Percentiles rank a stretch among this genome's conserved stretches.
These are phyloP conservation scores for Sclerotinia trifoliorum DNA, from an alignment of 2,329 filamentous ascomycete species.

Conservation along the genomic window DNA sequence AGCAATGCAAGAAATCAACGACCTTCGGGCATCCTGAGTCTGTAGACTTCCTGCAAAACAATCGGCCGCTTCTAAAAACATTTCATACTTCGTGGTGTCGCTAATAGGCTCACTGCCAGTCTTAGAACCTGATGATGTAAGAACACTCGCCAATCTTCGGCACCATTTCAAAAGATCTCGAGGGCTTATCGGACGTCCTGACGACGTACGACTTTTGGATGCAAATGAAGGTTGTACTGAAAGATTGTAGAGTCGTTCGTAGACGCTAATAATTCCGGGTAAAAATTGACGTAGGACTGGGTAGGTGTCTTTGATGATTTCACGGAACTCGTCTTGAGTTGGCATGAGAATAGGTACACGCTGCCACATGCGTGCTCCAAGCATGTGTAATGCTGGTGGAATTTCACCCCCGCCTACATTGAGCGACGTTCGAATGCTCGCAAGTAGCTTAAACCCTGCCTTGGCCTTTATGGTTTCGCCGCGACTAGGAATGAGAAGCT, in stretches of 20 bases:
- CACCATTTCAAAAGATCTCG: slow-evolving; percentile 93
- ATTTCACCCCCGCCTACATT: slow-evolving; percentile 67
- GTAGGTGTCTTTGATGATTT: slow-evolving; percentile 70
- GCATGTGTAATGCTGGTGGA: slow-evolving; percentile 64
- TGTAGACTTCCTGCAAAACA: slow-evolving; percentile 84
- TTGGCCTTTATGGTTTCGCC: slow-evolving; percentile 82
- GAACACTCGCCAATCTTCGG: slow-evolving; percentile 65
- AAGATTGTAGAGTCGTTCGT: slow-evolving; percentile 52
- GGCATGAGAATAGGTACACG: slow-evolving; percentile 68
- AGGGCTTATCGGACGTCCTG: slow-evolving; percentile 58
- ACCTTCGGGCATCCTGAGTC: slow-evolving; percentile 57
- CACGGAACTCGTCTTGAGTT: slow-evolving; percentile 65
- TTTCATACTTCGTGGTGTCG: slow-evolving; percentile 73
- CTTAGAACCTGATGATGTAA: slow-evolving; percentile 60
- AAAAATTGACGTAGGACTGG: slow-evolving; percentile 65
- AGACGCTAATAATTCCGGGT: slow-evolving; percentile 58
- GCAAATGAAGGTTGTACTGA: slow-evolving; percentile 45
- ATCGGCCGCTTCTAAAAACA: slow-evolving; percentile 91
- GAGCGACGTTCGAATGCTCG: slow-evolving; percentile 77
- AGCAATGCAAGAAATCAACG: slow-evolving; percentile 69
- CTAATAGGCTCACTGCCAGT: slow-evolving; percentile 68
- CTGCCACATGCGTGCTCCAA: slow-evolving; percentile 86
- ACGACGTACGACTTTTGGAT: slow-evolving; percentile 50
- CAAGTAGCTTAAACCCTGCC: slow-evolving; percentile 84
- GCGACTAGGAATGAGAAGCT: slow-evolving; percentile 84